phyloP scores from a whole-genome alignment of 192 early-diverging fungal species.

The Entomortierella parvispora region DNA sequence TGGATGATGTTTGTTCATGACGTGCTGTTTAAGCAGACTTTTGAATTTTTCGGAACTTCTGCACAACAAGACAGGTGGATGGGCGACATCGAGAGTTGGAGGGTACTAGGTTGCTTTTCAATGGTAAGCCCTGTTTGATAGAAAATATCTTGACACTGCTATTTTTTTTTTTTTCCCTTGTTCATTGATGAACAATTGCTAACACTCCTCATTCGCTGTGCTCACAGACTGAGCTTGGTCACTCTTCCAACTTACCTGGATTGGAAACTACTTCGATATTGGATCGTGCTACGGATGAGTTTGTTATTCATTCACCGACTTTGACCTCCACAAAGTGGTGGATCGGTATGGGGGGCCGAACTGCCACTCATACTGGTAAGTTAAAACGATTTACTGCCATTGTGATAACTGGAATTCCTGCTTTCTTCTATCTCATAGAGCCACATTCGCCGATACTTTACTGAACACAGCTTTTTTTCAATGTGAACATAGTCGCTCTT shows the following conservation, averaged over 20 bases:
- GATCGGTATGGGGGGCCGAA: slow-evolving; percentile 72
- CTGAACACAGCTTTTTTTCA: not conserved
- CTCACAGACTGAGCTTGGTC: slow-evolving; percentile 71
- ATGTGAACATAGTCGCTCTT: slow-evolving; percentile 52
- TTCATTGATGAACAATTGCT: not conserved
- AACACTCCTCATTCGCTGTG: not conserved
- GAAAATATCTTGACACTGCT: too few species aligned
- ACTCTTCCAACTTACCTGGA: slow-evolving; percentile 68
- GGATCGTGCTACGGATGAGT: slow-evolving; percentile 64
- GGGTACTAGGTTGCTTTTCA: slow-evolving; percentile 71
- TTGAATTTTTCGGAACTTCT: slow-evolving; percentile 65
- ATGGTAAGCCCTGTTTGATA: slow-evolving; percentile 56
- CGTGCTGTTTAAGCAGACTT: slow-evolving; percentile 63
- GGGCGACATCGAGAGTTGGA: slow-evolving; percentile 61
- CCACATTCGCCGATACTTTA: not conserved
- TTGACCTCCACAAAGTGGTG: slow-evolving; percentile 73
- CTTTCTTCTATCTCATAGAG: not conserved
- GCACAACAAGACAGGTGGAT: slow-evolving; percentile 66
- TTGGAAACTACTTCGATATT: slow-evolving; percentile 73
- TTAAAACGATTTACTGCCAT: not conserved
- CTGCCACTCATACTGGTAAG: slow-evolving; percentile 68
- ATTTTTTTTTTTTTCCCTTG: too few species aligned
- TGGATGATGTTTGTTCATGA: slow-evolving; percentile 72
- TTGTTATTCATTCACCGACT: slow-evolving; percentile 70
- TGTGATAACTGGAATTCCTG: not conserved